Evolutionary conservation across 768 basidiomycete species (phyloP).

Genomic region (Aureoboletus auriporus): DNA sequence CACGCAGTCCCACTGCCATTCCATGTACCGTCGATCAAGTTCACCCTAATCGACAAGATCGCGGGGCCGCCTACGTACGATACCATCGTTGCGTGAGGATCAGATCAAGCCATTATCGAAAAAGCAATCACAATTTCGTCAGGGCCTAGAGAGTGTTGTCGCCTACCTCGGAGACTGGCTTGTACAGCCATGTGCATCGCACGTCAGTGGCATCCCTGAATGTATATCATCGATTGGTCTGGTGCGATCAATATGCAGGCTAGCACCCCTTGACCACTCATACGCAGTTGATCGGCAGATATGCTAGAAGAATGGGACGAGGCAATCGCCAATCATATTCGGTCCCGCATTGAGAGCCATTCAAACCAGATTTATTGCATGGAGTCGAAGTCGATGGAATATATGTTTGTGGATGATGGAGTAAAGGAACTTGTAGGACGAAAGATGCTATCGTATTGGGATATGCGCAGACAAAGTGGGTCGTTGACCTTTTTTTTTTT

Average conservation of each 20-base stretch:
- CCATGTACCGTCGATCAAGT: conserved; percentile 62
- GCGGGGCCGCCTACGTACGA: conserved; percentile 58
- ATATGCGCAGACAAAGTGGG: conserved; percentile 47
- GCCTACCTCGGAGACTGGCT: conserved; percentile 15
- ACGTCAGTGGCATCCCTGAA: conserved; percentile 7
- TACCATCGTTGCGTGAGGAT: conserved; percentile 44
- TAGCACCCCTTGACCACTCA: too few species aligned
- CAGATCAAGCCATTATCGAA: conserved; percentile 25
- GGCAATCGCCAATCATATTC: conserved; percentile 42
- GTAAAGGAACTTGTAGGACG: too few species aligned
- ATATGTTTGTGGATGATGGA: too few species aligned
- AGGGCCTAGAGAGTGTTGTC: conserved; percentile 7
- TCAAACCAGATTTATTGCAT: too few species aligned
- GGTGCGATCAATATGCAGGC: too few species aligned
- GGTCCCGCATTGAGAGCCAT: too few species aligned
- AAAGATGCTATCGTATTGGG: too few species aligned
- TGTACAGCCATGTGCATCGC: too few species aligned
- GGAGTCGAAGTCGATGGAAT: too few species aligned
- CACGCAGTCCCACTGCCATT: conserved; percentile 30
- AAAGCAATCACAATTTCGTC: conserved; percentile 17
- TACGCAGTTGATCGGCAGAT: too few species aligned
- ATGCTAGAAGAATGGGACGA: too few species aligned
- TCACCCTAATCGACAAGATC: conserved; percentile 78
- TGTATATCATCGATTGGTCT: conserved; percentile 2
- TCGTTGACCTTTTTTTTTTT: background rate